Conservation (phyloP, 2,329 filamentous ascomycete species). For the Cladosporium velox region DNA sequence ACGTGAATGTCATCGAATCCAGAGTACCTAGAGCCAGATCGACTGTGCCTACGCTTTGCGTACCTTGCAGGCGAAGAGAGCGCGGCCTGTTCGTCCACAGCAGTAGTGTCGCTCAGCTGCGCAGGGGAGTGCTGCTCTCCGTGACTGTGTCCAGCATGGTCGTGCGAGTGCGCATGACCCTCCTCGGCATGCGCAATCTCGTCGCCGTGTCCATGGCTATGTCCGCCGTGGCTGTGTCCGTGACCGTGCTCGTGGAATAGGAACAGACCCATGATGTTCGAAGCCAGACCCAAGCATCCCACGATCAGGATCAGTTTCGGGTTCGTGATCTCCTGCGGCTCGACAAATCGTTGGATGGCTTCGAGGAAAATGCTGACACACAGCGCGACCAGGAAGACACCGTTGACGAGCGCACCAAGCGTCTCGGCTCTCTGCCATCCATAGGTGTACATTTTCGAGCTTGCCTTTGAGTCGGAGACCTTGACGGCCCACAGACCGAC, state of each 20-base stretch:
- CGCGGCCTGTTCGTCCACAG: slow-evolving; percentile 28
- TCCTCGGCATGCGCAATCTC: slow-evolving; percentile 51
- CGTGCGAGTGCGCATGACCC: slow-evolving; percentile 56
- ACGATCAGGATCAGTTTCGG: slow-evolving; percentile 88
- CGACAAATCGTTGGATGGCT: slow-evolving; percentile 86
- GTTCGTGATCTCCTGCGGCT: slow-evolving; percentile 83
- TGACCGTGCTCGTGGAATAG: slow-evolving; percentile 93
- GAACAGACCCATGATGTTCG: slow-evolving; percentile 85
- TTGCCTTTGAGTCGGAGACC: slow-evolving; percentile 76
- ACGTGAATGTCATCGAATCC: slow-evolving; percentile 73
- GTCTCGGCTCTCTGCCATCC: slow-evolving; percentile 98
- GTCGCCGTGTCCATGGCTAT: slow-evolving; percentile 44
- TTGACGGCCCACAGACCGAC: slow-evolving; percentile 96
- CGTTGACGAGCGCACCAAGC: slow-evolving; percentile 92
- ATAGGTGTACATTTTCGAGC: slow-evolving; percentile 90
- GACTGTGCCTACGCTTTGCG: slow-evolving; percentile 61
- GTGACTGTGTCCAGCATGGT: slow-evolving; percentile 58
- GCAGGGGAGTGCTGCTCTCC: slow-evolving; percentile 34
- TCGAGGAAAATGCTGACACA: slow-evolving; percentile 97
- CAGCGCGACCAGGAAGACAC: slow-evolving; percentile 93
- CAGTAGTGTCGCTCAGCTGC: slow-evolving; percentile 35
- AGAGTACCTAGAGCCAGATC: slow-evolving; percentile 59
- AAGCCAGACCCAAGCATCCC: slow-evolving; percentile 79
- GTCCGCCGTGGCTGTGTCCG: slow-evolving; percentile 53
- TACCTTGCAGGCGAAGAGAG: slow-evolving; percentile 40